Conservation (phyloP, 768 basidiomycete genomes). For the Grammothele lineata region DNA sequence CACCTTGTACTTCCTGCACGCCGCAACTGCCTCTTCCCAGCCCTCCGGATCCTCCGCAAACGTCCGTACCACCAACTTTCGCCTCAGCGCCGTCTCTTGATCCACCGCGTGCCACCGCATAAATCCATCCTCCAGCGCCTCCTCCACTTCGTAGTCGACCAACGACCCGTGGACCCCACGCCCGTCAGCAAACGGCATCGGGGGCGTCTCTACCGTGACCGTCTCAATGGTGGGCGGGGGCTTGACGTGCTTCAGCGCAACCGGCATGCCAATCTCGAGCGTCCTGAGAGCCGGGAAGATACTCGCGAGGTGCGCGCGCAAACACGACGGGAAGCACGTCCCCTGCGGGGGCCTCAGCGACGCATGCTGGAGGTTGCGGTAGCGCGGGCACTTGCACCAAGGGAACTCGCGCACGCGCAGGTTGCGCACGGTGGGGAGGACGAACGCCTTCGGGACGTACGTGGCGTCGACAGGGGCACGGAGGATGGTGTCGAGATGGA, state of each 20-base stretch:
- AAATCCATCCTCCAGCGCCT: too few species aligned
- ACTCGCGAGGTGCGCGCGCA: too few species aligned
- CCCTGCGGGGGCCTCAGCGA: too few species aligned
- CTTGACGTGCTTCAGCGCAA: neutral
- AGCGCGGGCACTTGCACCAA: too few species aligned
- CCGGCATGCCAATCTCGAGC: slow-evolving; percentile 3
- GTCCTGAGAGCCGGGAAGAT: neutral
- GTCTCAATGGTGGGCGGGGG: neutral
- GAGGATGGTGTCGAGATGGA: too few species aligned
- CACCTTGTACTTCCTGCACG: neutral
- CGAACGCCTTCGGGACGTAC: too few species aligned
- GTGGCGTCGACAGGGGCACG: too few species aligned
- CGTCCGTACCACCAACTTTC: neutral
- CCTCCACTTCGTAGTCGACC: neutral
- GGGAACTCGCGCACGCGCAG: too few species aligned
- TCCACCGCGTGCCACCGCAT: too few species aligned
- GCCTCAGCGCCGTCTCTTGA: neutral
- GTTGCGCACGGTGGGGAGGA: too few species aligned
- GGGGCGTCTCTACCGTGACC: slow-evolving; percentile 1
- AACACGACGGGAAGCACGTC: too few species aligned
- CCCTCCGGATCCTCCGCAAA: neutral
- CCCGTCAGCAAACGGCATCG: neutral
- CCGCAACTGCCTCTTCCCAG: neutral
- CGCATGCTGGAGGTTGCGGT: too few species aligned
- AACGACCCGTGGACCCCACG: neutral